A percentile compares a stretch with the other conserved stretches of the same genome.
These are phyloP conservation scores for Gaeumannomyces tritici DNA, from an alignment of 2,329 filamentous ascomycete genomes.

Conservation along the genomic window DNA sequence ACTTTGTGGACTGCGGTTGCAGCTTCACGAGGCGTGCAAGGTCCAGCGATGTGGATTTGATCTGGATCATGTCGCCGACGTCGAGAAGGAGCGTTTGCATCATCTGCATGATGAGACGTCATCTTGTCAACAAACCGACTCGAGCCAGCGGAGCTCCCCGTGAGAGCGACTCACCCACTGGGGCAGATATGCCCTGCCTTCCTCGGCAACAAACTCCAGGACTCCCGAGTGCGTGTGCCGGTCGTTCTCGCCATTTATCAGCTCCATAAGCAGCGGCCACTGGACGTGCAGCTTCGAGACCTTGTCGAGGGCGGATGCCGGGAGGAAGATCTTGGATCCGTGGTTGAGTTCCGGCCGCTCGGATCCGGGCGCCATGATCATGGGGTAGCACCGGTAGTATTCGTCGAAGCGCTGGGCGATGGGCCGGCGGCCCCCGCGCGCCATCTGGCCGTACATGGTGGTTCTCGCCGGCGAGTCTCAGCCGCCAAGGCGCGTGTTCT, in stretches of 20 bases:
- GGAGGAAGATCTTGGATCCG: slow-evolving; percentile 94
- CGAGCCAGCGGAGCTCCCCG: too few relatives aligned
- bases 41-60: slow-evolving; percentile 88
- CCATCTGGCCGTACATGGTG: slow-evolving; percentile 33
- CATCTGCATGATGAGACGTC: slow-evolving; percentile 44
- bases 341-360: slow-evolving; percentile 88
- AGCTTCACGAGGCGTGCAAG: slow-evolving; percentile 91
- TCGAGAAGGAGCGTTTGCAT: slow-evolving; percentile 89
- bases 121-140: not conserved
- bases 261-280: slow-evolving; percentile 94
- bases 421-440: slow-evolving; percentile 34
- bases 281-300: slow-evolving; percentile 92
- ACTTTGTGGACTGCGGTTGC: slow-evolving; percentile 84
- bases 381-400: slow-evolving; percentile 94
- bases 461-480: not conserved
- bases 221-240: slow-evolving; percentile 88
- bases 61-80: slow-evolving; percentile 86
- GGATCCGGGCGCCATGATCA: slow-evolving; percentile 85
- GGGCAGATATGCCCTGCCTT: slow-evolving; percentile 90
- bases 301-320: slow-evolving; percentile 93
- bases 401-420: slow-evolving; percentile 81
- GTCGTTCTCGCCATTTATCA: slow-evolving; percentile 76
- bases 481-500: not conserved
- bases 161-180: slow-evolving; percentile 61
- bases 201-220: slow-evolving; percentile 93